Conservation (phyloP, 805 yeast genomes). For the Starmera quercuum region DNA sequence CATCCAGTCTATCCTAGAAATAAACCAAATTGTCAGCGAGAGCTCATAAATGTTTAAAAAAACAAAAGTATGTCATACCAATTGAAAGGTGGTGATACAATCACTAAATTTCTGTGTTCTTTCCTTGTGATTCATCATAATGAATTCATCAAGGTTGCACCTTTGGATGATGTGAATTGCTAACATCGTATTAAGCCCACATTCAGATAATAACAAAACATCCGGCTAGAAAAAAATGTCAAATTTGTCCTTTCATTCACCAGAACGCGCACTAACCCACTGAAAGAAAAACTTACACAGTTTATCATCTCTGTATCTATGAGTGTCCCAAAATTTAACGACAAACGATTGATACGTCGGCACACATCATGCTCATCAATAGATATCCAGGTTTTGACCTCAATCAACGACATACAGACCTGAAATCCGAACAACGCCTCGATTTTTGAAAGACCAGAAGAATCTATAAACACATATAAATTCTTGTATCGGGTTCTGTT, state of each 20-base stretch:
- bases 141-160: constrained; percentile 4
- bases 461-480: constrained; percentile 5
- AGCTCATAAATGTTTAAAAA: not conserved
- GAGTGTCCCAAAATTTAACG: too few species aligned
- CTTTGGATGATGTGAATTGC: constrained; percentile 1
- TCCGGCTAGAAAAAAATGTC: not conserved
- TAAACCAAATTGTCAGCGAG: not conserved
- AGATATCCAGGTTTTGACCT: constrained; percentile 1
- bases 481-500: constrained; percentile 2
- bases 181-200: constrained; percentile 9
- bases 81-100: constrained; percentile 6
- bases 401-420: constrained; percentile 8
- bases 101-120: constrained; percentile 3
- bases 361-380: too few species aligned
- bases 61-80: not conserved
- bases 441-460: not conserved
- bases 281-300: too few species aligned
- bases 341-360: too few species aligned
- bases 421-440: constrained; percentile 10
- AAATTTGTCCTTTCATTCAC: not conserved
- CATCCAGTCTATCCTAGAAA: not conserved
- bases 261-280: too few species aligned
- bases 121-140: constrained; percentile 2
- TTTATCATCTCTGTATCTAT: too few species aligned
- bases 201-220: constrained; percentile 4